A percentile compares a stretch with the other conserved stretches of the same genome.
phyloP scores from a whole-genome alignment of 345 rosid species.

The Brassica nigra region DNA sequence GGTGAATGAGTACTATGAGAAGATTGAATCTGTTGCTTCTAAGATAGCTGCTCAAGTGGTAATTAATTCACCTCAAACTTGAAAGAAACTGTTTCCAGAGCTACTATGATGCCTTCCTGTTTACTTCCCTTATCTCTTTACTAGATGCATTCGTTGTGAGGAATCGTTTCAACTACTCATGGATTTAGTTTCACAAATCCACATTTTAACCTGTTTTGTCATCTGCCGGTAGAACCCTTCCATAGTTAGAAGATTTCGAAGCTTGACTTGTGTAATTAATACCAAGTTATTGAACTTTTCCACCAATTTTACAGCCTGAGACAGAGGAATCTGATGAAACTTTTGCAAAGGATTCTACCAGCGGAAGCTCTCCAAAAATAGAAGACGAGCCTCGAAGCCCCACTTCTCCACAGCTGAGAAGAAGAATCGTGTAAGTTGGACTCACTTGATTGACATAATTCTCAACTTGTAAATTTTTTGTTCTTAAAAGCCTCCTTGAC shows the following conservation, averaged over 20 bases:
- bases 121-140: not conserved
- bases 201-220: not conserved
- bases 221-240: not conserved
- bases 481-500: not conserved
- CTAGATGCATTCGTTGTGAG: not conserved
- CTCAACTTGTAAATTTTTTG: not conserved
- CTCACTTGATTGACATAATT: not conserved
- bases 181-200: not conserved
- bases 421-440: not conserved
- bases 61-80: not conserved
- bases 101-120: not conserved
- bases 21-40: conserved; percentile 76
- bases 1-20: conserved; percentile 77
- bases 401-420: conserved; percentile 4
- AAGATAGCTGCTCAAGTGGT: conserved; percentile 38
- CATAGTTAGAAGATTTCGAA: not conserved
- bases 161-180: not conserved
- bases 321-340: not conserved
- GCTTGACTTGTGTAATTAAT: not conserved
- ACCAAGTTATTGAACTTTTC: not conserved
- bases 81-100: not conserved
- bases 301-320: not conserved
- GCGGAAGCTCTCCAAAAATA: not conserved
- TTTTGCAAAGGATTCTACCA: not conserved
- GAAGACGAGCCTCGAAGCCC: conserved; percentile 6